Evolutionary conservation across 768 basidiomycete genomes (phyloP).

Genomic region (Mycena sanguinolenta): DNA sequence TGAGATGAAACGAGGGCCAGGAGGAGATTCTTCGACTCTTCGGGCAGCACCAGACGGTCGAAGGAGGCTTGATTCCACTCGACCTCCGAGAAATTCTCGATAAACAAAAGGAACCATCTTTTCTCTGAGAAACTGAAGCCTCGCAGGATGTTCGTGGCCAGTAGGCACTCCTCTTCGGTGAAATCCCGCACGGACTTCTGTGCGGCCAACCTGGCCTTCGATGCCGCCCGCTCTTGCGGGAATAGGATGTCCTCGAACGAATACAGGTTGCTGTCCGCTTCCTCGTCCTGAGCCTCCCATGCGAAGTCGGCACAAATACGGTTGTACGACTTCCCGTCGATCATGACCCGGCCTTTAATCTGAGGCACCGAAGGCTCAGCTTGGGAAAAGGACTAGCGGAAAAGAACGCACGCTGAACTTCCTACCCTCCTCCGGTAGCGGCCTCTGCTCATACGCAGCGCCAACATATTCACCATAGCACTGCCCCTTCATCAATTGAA

Average conservation of each 20-base stretch:
- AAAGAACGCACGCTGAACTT: slow-evolving; percentile 22
- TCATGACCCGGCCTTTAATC: slow-evolving; percentile 31
- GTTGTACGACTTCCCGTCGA: slow-evolving; percentile 25
- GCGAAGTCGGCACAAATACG: slow-evolving; percentile 15
- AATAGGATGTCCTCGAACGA: slow-evolving; percentile 30
- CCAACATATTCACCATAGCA: slow-evolving; percentile 32
- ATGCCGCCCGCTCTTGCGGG: slow-evolving; percentile 10
- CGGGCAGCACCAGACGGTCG: no score
- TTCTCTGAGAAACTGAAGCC: no score
- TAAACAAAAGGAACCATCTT: no score
- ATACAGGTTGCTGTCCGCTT: slow-evolving; percentile 9
- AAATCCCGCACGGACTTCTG: no score
- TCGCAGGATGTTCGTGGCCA: no score
- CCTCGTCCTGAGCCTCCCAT: slow-evolving; percentile 28
- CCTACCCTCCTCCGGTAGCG: slow-evolving; percentile 4
- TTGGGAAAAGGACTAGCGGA: background rate
- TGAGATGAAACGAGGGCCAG: no score
- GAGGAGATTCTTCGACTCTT: no score
- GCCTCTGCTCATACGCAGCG: slow-evolving; percentile 26
- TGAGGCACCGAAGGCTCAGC: slow-evolving; percentile 2
- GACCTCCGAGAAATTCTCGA: no score
- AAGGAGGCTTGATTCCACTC: no score
- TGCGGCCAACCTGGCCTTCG: no score
- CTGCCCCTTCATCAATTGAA: slow-evolving; percentile 29
- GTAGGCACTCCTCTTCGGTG: no score